Evolutionary conservation across 768 basidiomycete genomes (phyloP).

Genomic region (Calvatia gigantea): DNA sequence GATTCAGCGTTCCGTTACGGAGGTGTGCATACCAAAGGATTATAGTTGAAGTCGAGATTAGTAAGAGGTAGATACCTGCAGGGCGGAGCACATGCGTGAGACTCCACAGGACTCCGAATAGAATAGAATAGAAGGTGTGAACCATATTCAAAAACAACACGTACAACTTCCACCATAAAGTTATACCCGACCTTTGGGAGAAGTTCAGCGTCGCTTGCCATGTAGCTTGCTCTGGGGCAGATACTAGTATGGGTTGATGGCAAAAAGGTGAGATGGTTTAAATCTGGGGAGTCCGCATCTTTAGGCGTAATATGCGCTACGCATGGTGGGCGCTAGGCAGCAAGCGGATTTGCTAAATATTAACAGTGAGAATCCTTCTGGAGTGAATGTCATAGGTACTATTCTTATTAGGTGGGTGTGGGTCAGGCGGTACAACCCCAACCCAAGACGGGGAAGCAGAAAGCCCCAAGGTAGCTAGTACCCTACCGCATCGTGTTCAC

Average conservation of each 20-base stretch:
- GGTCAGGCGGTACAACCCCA: too few species aligned
- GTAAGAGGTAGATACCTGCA: constrained; percentile 14
- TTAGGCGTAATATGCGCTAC: background rate
- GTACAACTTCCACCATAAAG: constrained; percentile 17
- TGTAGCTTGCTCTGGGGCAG: background rate
- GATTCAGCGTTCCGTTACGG: background rate
- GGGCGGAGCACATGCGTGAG: background rate
- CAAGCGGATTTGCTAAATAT: background rate
- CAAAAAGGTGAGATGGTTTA: background rate
- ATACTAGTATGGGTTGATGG: background rate
- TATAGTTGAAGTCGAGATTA: constrained; percentile 15
- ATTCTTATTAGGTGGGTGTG: too few species aligned
- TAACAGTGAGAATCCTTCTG: background rate
- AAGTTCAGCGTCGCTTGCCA: constrained; percentile 9
- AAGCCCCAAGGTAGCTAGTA: too few species aligned
- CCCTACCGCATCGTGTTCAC: too few species aligned
- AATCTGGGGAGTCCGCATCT: background rate
- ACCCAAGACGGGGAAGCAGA: too few species aligned
- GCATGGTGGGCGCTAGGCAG: background rate
- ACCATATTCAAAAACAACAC: constrained; percentile 18
- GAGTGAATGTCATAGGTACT: too few species aligned
- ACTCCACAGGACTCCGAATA: background rate
- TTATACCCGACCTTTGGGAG: constrained; percentile 14
- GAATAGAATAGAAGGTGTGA: background rate
- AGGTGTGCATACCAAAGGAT: constrained; percentile 14